phyloP scores from a whole-genome alignment of 2,329 filamentous ascomycete species.

The Paracoccidioides brasiliensis region DNA sequence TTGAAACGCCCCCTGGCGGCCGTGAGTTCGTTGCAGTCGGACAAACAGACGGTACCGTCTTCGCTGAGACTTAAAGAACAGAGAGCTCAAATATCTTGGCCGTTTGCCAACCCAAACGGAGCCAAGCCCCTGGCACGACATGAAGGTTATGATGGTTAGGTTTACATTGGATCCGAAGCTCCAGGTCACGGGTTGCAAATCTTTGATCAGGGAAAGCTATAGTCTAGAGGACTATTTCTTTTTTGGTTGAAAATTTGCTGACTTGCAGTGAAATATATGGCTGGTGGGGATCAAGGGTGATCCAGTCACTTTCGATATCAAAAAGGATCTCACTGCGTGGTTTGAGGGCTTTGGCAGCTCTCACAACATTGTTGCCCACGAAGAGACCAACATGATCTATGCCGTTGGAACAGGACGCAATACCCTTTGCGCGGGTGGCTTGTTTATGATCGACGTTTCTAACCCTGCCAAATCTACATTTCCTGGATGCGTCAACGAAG shows the following conservation, averaged over 20 bases:
- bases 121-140: conserved; percentile 25
- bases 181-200: conserved; percentile 45
- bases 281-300: conserved; percentile 36
- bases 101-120: conserved; percentile 33
- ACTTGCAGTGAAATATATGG: conserved; percentile 14
- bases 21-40: conserved; percentile 40
- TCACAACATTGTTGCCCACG: conserved; percentile 42
- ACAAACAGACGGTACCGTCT: conserved; percentile 39
- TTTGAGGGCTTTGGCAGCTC: conserved; percentile 33
- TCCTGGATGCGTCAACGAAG: conserved; percentile 41
- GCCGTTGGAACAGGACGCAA: conserved; percentile 36
- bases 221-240: neutral
- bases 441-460: conserved; percentile 47
- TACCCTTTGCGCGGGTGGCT: conserved; percentile 38
- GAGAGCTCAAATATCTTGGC: conserved; percentile 36
- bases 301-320: conserved; percentile 32
- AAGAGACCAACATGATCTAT: conserved; percentile 39
- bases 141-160: conserved; percentile 29
- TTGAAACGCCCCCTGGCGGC: conserved; percentile 35
- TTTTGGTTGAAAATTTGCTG: neutral
- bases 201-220: conserved; percentile 46
- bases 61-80: conserved; percentile 34
- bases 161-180: conserved; percentile 34
- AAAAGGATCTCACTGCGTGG: conserved; percentile 30
- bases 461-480: conserved; percentile 41